Percentiles rank a stretch among this genome's conserved stretches.
phyloP scores from a whole-genome alignment of 2,329 filamentous ascomycete genomes.

The Calonectria pseudoreteaudii region DNA sequence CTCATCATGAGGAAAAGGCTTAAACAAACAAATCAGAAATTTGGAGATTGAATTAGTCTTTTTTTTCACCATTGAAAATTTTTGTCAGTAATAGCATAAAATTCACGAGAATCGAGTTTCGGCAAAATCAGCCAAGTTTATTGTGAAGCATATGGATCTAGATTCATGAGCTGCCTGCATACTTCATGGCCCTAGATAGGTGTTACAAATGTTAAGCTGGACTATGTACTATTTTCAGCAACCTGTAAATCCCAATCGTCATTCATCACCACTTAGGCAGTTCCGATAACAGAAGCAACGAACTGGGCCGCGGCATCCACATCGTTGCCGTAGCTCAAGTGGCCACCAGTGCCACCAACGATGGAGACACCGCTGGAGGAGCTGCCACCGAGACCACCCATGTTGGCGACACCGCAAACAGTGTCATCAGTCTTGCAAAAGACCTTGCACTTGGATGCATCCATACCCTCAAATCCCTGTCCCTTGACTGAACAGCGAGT shows the following conservation, averaged over 20 bases:
- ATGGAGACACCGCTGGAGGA: neutral
- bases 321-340: constrained; percentile 3
- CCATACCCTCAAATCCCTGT: neutral
- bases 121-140: neutral
- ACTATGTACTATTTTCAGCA: neutral
- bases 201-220: neutral
- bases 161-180: neutral
- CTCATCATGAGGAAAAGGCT: neutral
- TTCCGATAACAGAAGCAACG: neutral
- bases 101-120: neutral
- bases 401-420: neutral
- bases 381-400: neutral
- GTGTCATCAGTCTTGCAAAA: constrained; percentile 6
- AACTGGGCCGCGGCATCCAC: neutral
- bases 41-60: neutral
- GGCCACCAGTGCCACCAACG: neutral
- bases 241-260: no score
- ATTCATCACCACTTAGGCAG: neutral
- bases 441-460: constrained; percentile 1
- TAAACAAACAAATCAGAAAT: neutral
- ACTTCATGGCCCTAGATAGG: neutral
- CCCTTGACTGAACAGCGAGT: neutral
- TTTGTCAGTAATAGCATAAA: neutral
- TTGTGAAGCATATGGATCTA: neutral
- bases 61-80: neutral